phyloP scores from a whole-genome alignment of 176 grass and related monocot species.

The Triticum turgidum region DNA sequence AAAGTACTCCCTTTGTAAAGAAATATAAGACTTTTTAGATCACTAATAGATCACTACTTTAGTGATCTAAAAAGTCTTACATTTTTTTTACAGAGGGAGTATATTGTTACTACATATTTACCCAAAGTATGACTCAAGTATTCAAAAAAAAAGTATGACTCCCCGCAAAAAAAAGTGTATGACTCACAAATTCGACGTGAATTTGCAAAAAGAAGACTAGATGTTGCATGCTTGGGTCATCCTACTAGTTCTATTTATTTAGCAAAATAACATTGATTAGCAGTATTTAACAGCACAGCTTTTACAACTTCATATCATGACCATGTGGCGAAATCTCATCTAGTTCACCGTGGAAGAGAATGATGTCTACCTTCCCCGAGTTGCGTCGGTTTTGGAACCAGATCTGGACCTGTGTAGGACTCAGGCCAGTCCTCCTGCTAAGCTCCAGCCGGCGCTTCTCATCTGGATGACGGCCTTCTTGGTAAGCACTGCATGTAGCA shows the following conservation, averaged over 20 bases:
- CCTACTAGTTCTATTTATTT: background rate
- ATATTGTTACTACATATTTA: too few species aligned
- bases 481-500: background rate
- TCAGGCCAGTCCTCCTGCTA: background rate
- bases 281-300: background rate
- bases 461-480: background rate
- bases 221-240: background rate
- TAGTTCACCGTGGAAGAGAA: background rate
- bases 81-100: too few species aligned
- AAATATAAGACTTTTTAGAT: too few species aligned
- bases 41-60: too few species aligned
- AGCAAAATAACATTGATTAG: background rate
- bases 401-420: background rate
- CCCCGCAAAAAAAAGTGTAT: background rate
- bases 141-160: too few species aligned
- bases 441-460: background rate
- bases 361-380: background rate
- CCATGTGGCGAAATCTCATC: background rate
- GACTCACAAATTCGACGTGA: background rate
- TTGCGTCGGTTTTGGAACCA: conserved; percentile 47
- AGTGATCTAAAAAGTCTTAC: too few species aligned
- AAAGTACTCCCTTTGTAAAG: too few species aligned
- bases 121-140: too few species aligned
- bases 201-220: background rate
- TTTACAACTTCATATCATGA: background rate